phyloP scores from a whole-genome alignment of 2,329 filamentous ascomycete species.

The Neonectria ditissima region DNA sequence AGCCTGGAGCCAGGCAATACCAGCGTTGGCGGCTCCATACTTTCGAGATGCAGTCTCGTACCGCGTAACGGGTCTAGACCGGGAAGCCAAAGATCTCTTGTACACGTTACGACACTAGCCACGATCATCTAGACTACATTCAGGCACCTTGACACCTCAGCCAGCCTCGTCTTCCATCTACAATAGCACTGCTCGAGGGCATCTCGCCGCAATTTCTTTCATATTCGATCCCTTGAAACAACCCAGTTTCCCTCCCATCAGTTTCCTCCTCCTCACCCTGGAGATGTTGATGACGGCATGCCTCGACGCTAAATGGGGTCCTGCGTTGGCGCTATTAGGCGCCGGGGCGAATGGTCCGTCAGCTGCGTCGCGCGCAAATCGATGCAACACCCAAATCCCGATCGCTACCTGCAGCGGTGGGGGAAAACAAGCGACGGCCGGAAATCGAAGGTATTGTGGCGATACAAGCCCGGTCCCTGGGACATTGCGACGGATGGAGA shows the following conservation, averaged over 20 bases:
- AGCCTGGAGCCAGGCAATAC: too few relatives aligned
- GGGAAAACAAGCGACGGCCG: not conserved
- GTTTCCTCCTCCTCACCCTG: not conserved
- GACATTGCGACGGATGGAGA: not conserved
- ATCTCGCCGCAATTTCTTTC: not conserved
- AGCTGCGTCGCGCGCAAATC: not conserved
- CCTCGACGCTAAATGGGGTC: not conserved
- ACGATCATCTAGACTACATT: not conserved
- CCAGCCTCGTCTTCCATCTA: not conserved
- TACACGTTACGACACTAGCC: not conserved
- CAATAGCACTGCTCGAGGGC: too few relatives aligned
- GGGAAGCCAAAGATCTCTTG: not conserved
- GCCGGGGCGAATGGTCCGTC: conserved; percentile 1
- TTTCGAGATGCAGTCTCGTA: too few relatives aligned
- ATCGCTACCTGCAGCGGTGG: conserved; percentile 7
- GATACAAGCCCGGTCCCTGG: not conserved
- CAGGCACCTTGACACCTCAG: not conserved
- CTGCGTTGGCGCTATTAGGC: conserved; percentile 1
- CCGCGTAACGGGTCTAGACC: not conserved
- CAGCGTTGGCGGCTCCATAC: not conserved
- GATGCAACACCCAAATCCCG: not conserved
- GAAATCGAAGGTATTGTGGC: not conserved
- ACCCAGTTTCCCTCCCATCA: not conserved
- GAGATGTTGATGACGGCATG: conserved; percentile 1
- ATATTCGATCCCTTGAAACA: not conserved